Evolutionary conservation across 208 protist genomes (phyloP).

Genomic region (Leishmania arabica): DNA sequence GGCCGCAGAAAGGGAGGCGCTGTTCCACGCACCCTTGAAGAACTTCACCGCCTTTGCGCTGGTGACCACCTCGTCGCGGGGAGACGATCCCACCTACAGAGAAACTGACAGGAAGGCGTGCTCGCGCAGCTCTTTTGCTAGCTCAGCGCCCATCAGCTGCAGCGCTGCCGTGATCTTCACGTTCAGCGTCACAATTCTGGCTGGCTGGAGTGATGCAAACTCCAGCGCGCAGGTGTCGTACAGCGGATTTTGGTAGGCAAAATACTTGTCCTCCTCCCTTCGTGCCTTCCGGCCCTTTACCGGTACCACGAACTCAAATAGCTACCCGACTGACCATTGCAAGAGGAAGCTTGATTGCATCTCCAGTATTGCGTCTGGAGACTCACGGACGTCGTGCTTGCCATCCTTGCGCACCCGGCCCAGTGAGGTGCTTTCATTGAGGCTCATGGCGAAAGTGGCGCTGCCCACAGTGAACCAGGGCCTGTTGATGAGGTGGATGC

Average conservation of each 20-base stretch:
- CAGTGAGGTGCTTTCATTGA: slow-evolving; percentile 26
- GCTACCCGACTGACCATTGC: slow-evolving; percentile 64
- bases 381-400: slow-evolving; percentile 14
- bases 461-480: slow-evolving; percentile 51
- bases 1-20: slow-evolving; percentile 16
- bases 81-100: neutral
- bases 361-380: slow-evolving; percentile 34
- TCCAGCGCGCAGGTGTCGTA: slow-evolving; percentile 40
- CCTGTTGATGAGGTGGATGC: slow-evolving; percentile 34
- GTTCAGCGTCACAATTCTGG: slow-evolving; percentile 28
- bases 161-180: slow-evolving; percentile 44
- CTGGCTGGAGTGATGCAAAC: slow-evolving; percentile 17
- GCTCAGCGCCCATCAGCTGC: slow-evolving; percentile 39
- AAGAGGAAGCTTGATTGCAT: slow-evolving; percentile 59
- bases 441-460: slow-evolving; percentile 47
- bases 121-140: slow-evolving; percentile 36
- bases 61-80: slow-evolving; percentile 1
- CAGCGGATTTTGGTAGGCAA: slow-evolving; percentile 21
- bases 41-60: slow-evolving; percentile 17
- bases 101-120: neutral
- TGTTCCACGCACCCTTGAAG: slow-evolving; percentile 1
- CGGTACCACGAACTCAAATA: slow-evolving; percentile 71
- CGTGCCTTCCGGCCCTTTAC: slow-evolving; percentile 14
- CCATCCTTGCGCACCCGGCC: slow-evolving; percentile 14
- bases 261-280: slow-evolving; percentile 26